These are phyloP conservation scores for Heliamphora pulchella DNA, from an alignment of 179 eudicot genomes.

Conservation along the genomic window DNA sequence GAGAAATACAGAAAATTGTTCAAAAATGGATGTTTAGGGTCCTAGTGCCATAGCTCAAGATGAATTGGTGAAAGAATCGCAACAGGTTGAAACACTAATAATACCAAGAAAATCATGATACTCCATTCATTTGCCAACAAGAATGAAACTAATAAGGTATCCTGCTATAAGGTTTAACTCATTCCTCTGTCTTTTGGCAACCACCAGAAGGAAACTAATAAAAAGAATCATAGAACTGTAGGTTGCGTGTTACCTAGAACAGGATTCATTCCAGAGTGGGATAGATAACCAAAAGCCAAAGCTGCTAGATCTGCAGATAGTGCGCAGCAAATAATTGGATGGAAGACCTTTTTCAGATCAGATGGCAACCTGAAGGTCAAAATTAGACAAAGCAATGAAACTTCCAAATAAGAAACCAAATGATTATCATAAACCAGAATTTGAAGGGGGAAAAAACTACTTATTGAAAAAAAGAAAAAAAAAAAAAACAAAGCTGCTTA, in stretches of 20 bases:
- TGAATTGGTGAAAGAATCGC: not conserved
- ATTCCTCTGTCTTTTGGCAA: not conserved
- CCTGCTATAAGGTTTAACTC: not conserved
- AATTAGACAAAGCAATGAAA: conserved; percentile 1
- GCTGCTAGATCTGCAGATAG: conserved; percentile 85
- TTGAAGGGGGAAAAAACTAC: not conserved
- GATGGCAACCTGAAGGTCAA: conserved; percentile 60
- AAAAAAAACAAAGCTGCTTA: no score
- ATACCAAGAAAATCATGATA: not conserved
- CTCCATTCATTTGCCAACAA: not conserved
- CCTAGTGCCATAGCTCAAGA: not conserved
- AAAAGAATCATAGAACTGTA: not conserved
- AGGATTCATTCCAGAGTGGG: conserved; percentile 67
- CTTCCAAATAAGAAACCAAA: not conserved
- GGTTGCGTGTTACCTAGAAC: conserved; percentile 61
- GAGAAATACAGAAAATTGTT: not conserved
- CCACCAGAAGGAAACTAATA: not conserved
- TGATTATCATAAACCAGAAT: not conserved
- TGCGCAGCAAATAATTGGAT: conserved; percentile 93
- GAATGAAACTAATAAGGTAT: not conserved
- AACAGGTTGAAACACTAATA: not conserved
- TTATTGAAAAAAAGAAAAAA: no score
- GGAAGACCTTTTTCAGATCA: conserved; percentile 62
- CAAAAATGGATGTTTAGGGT: not conserved
- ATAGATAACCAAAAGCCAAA: conserved; percentile 63